Conservation (phyloP, 1,284 basidiomycete species). For the Pseudozyma thailandica region DNA sequence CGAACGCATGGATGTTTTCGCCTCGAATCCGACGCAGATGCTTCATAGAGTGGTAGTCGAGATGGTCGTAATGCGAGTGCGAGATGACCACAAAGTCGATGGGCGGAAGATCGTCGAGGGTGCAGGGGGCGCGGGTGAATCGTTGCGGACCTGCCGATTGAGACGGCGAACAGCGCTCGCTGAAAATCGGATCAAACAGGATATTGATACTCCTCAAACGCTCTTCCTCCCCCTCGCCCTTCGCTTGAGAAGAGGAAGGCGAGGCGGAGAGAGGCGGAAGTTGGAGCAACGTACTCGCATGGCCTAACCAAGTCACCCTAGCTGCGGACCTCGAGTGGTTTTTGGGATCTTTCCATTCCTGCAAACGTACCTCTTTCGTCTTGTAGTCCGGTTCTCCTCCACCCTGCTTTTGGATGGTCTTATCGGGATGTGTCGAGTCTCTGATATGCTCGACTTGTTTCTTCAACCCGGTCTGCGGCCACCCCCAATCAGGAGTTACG, state of each 20-base stretch:
- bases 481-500: constrained; percentile 42
- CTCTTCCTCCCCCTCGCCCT: constrained; percentile 2
- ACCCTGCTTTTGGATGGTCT: background rate
- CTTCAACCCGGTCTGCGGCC: constrained; percentile 16
- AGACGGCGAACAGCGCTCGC: constrained; percentile 61
- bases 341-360: constrained; percentile 34
- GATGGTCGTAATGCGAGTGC: constrained; percentile 67
- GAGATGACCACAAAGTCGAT: constrained; percentile 63
- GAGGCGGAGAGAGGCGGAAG: constrained; percentile 37
- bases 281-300: constrained; percentile 59
- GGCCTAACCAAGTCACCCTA: constrained; percentile 63
- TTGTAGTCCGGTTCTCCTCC: constrained; percentile 13
- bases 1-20: constrained; percentile 52
- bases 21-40: constrained; percentile 37
- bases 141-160: constrained; percentile 59
- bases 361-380: constrained; percentile 12
- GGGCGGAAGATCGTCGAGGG: constrained; percentile 50
- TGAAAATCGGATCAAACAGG: constrained; percentile 66
- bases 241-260: background rate
- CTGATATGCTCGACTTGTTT: constrained; percentile 17
- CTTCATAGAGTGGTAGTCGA: constrained; percentile 57
- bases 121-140: constrained; percentile 55
- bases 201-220: constrained; percentile 38
- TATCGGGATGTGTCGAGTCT: background rate
- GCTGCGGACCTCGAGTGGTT: constrained; percentile 12